These are phyloP conservation scores for Flaveria floridana DNA, from an alignment of 140 eudicot genomes.

Conservation along the genomic window DNA sequence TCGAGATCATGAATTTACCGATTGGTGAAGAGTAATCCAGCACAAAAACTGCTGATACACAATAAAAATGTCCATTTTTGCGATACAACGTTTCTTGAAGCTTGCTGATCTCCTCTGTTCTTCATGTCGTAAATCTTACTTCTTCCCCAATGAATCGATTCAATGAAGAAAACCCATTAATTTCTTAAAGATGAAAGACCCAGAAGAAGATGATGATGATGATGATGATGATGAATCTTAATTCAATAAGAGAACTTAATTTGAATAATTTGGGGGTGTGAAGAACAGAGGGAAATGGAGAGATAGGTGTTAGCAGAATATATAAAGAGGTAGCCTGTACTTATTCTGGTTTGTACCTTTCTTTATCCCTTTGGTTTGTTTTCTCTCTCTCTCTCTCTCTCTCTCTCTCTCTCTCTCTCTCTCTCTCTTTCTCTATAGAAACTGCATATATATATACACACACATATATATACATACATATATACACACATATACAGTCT, in stretches of 20 bases:
- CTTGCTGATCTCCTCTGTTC: conserved; percentile 64
- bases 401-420: conserved; percentile 11
- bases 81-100: conserved; percentile 56
- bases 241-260: conserved; percentile 23
- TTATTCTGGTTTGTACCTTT: conserved; percentile 45
- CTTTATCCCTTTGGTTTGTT: conserved; percentile 40
- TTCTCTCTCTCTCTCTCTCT: conserved; percentile 29
- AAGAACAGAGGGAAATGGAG: conserved; percentile 32
- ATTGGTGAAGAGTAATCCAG: conserved; percentile 85
- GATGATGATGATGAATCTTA: not conserved
- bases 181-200: conserved; percentile 25
- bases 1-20: conserved; percentile 44
- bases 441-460: not conserved
- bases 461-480: not conserved
- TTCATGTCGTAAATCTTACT: conserved; percentile 36
- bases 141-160: conserved; percentile 20
- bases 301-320: conserved; percentile 30
- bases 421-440: not conserved
- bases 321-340: conserved; percentile 41
- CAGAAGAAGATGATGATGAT: conserved; percentile 26
- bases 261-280: conserved; percentile 24
- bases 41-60: conserved; percentile 78
- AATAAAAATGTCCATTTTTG: conserved; percentile 68
- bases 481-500: not conserved
- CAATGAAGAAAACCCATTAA: conserved; percentile 39